Evolutionary conservation across 2,329 filamentous ascomycete species (phyloP), one percentile per base, ranked within the genome.

Genomic region (Sporothrix pseudoabietina): DNA sequence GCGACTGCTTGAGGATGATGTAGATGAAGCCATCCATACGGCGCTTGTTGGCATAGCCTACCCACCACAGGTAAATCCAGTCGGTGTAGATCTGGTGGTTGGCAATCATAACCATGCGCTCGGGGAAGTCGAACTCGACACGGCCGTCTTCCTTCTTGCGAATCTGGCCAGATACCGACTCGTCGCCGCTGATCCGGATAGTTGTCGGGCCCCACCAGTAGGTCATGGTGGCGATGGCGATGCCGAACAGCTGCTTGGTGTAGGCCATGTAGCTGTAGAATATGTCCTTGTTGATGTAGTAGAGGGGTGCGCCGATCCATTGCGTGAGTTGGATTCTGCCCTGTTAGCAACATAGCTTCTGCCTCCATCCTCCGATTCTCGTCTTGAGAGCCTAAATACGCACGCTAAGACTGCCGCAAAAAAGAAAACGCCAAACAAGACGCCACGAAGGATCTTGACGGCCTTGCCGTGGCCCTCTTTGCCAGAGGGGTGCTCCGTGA

Each of bases 61-160:
- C 90, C 94, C 94, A 97, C 94, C 94, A 97, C 8, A 97, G 87
- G 80, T 97, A 97, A 9, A 97, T 82, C 94, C 93, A 97, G 82
- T 97, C 93, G 9, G 93, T 95, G 80, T 97, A 97, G 71, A 97
- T 90, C 87, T 87, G 93, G 79, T 97, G 94, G 79, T 97, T 97
- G 35, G 94, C 93, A 80, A 97, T 92, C 82, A 97, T 84, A 35
- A 97, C 87, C 79, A 97, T 84, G 68, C 94, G 88, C 79, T 96
- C 91, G 0, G 94, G 93, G 76, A 97, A 97, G 76, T 89, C 85
- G 80, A 93, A 94, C 78, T 94, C 86, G 49, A 97, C 86, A 71
- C 89, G 88, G 16, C 94, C 94, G 78, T 94, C 92, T 3, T 85
- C 81, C 6, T 89, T 91, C 76, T 90, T 86, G 75, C 85, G 86